Conservation (phyloP, 2,329 filamentous ascomycete species). For the Tolypocladium album region DNA sequence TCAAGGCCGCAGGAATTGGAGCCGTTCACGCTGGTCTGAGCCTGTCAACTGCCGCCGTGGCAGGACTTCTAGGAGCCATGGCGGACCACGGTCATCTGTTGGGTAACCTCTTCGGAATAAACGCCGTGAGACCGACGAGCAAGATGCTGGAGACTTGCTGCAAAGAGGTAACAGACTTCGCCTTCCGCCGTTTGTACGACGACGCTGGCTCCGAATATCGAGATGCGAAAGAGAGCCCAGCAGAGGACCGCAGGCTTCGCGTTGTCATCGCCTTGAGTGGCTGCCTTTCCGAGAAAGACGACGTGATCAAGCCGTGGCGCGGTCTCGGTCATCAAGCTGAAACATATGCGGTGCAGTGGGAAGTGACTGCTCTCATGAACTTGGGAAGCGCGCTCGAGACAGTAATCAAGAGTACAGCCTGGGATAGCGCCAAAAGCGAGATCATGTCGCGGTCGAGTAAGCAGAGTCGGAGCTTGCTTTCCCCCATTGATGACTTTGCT, state of each 20-base stretch:
- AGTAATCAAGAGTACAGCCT: constrained; percentile 71
- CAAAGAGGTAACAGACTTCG: constrained; percentile 80
- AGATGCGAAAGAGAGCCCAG: constrained; percentile 38
- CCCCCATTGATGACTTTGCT: constrained; percentile 1
- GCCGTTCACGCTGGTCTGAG: constrained; percentile 68
- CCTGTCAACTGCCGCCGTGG: constrained; percentile 62
- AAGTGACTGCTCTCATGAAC: constrained; percentile 64
- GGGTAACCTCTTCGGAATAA: constrained; percentile 85
- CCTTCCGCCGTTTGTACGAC: constrained; percentile 63
- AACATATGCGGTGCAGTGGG: constrained; percentile 75
- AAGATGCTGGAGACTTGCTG: constrained; percentile 85
- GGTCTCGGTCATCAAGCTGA: constrained; percentile 64
- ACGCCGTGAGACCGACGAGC: constrained; percentile 69
- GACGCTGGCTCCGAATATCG: constrained; percentile 24
- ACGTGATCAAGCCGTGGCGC: constrained; percentile 62
- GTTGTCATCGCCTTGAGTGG: constrained; percentile 78
- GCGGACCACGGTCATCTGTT: constrained; percentile 71
- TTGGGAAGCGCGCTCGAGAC: constrained; percentile 69
- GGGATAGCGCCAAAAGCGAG: constrained; percentile 53
- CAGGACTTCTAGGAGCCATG: constrained; percentile 68
- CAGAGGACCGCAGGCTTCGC: constrained; percentile 58
- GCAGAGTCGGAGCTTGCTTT: constrained; percentile 6
- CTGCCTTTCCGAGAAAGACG: constrained; percentile 65
- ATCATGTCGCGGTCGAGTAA: constrained; percentile 36
- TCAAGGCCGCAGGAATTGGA: constrained; percentile 71